Base-by-base conservation (phyloP, 208 protist genomes). In the Wallacemonas sp. region DNA sequence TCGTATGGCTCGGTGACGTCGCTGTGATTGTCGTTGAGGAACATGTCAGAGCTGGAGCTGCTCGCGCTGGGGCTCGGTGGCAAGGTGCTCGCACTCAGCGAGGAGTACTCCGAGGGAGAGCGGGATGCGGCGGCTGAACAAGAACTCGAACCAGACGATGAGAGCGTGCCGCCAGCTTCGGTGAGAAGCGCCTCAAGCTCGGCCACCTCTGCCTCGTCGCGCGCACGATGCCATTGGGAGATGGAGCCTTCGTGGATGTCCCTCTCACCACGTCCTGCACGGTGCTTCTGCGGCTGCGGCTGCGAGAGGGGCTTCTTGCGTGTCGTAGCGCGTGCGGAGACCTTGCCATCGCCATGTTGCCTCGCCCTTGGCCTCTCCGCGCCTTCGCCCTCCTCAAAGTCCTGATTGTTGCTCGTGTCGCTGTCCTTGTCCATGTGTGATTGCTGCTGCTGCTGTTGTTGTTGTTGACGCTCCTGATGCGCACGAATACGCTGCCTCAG, bases 1-100 rank as follows among this genome's bases (percentile, higher is more conserved):
- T 64, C 59, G 6, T 86, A 73, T 26, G 75, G 67, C 8, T 89
- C 82, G 1, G 82, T 75, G 1, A 76, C 72, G 1, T 77, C 70
- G 14, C 68, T 62, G 26, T 69, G 45, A 15, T 82, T 53, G 6
- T 75, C 64, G 3, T 56, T 1, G 34, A 58, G 51, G 24, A 58
- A 58, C 14, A 24, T 8, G 28, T 39, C 31, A 4, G 51, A 15
- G 51, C 36, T 31, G 9, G 60, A 14, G 36, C 36, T 46, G 19
- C 38, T 47, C 22, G 60, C 51, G 21, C 28, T 58, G 12, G 30
- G 51, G 19, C 56, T 62, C 17, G 56, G 56, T 28, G 62, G 39
- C 22, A 44, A n/a, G 34, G 26, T 42, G 28, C 30, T 31, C 9
- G 47, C 2, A 27, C 42, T 67, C 44, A 47, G 46, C 8, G 45